Percentiles rank a stretch among this genome's conserved stretches.
Conservation (phyloP, 345 rosid species). For the Linum trigynum region DNA sequence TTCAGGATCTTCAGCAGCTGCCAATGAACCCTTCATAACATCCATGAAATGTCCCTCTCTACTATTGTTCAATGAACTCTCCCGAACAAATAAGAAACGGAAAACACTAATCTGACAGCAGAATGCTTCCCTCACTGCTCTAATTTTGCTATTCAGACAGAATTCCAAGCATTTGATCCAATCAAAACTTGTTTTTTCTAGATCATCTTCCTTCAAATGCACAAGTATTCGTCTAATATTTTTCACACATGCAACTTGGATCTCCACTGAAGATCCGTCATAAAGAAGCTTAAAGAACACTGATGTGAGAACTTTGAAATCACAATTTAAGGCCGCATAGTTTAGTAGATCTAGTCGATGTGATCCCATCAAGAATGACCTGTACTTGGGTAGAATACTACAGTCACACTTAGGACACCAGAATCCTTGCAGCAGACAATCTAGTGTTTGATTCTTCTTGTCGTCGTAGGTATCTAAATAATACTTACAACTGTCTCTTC, state of each 20-base stretch:
- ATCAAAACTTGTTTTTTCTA: conserved; percentile 40
- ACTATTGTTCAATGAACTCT: conserved; percentile 28
- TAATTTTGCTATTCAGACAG: conserved; percentile 54
- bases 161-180: conserved; percentile 64
- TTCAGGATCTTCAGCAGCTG: conserved; percentile 52
- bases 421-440: conserved; percentile 54
- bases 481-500: conserved; percentile 47
- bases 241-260: conserved; percentile 74
- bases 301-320: conserved; percentile 37
- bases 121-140: conserved; percentile 73
- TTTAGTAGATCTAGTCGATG: conserved; percentile 23
- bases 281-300: conserved; percentile 56
- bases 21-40: conserved; percentile 48
- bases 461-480: conserved; percentile 31
- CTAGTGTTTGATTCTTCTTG: conserved; percentile 30
- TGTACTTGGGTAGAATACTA: conserved; percentile 23
- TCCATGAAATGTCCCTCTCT: conserved; percentile 43
- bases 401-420: conserved; percentile 78
- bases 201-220: conserved; percentile 43
- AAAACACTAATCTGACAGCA: conserved; percentile 58
- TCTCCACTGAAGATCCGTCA: conserved; percentile 69
- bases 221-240: conserved; percentile 55
- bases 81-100: conserved; percentile 44
- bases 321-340: conserved; percentile 25
- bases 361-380: conserved; percentile 25